Base-by-base conservation (phyloP, 768 basidiomycete genomes). In the button mushroom (Agaricus bisporus) region DNA sequence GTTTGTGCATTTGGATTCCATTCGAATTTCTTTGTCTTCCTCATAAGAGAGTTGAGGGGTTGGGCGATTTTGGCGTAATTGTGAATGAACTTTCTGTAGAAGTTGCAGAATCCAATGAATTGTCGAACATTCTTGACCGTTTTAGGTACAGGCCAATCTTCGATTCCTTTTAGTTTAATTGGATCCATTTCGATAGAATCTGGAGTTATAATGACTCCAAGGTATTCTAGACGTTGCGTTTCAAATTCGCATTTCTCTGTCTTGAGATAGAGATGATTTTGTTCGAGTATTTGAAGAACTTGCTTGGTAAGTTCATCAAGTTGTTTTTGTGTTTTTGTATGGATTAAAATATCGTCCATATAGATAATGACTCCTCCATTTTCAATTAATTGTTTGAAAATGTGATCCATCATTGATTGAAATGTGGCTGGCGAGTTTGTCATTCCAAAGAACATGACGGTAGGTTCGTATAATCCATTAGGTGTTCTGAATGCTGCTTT, bases 71-170 rank as follows among this genome's bases (percentile, higher is more conserved):
- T 10, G 3, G 70, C 62, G 56, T 66, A 77, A n/a, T 65, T 53
- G 15, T 59, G 4, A 15, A 77, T 72, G 61, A 78, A 77, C 0
- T 67, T 50, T 2, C 68, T 54, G 48, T 78, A 79, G 56, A 75
- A 79, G 59, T 77, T 77, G 3, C 63, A 59, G 52, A 79, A 76
- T 3, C 74, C 73, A 1, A 78, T 53, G 61, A 78, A 79, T 4
- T 61, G 61, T 61, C 71, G 70, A 2, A 75, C 46, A 20, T 75
- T 62, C 29, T 64, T 64, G 12, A 67, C 53, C 8, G 51, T 66
- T 15, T 35, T 56, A 0, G 73, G 75, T 2, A 26, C 49, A 0
- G 70, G 74, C 76, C 77, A 77, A 1, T 67, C 56, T 1, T 38
- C 17, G 29, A 77, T 58, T 1, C 60, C 61, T 5, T 67, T 42